A percentile compares a stretch with the other conserved stretches of the same genome.
phyloP scores from a whole-genome alignment of 805 yeast species.

The Candida morakotiae region DNA sequence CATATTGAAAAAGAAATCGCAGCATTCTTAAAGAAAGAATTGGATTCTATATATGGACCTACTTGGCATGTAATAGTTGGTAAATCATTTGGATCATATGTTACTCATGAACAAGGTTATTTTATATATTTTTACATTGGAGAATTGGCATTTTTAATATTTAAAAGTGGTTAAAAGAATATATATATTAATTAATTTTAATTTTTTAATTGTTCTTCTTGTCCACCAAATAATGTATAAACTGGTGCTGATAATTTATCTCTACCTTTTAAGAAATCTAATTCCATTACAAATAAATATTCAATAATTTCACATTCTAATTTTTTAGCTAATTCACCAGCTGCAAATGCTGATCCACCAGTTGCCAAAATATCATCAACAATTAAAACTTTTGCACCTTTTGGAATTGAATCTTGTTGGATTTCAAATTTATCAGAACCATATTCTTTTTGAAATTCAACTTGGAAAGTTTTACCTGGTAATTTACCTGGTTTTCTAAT shows the following conservation, averaged over 20 bases:
- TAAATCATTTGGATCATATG: constrained; percentile 72
- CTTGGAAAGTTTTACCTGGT: constrained; percentile 77
- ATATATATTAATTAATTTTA: neutral
- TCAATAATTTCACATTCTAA: constrained; percentile 72
- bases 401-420: constrained; percentile 76
- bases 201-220: constrained; percentile 43
- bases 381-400: constrained; percentile 75
- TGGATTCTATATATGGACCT: constrained; percentile 61
- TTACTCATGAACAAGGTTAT: constrained; percentile 72
- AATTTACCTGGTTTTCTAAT: constrained; percentile 93
- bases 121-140: constrained; percentile 72
- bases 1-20: constrained; percentile 62
- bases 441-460: constrained; percentile 83
- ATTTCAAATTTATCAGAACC: constrained; percentile 88
- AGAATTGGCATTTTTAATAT: constrained; percentile 61
- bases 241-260: constrained; percentile 80
- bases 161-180: constrained; percentile 51
- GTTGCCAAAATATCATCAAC: constrained; percentile 98
- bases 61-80: constrained; percentile 86
- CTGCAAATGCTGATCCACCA: constrained; percentile 94
- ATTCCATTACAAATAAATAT: constrained; percentile 87
- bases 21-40: constrained; percentile 56
- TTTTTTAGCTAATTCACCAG: constrained; percentile 73
- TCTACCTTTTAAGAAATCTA: constrained; percentile 92
- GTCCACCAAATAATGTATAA: constrained; percentile 86